Conservation (phyloP, 2,329 filamentous ascomycete genomes). For the Paradendryphiella salina region DNA sequence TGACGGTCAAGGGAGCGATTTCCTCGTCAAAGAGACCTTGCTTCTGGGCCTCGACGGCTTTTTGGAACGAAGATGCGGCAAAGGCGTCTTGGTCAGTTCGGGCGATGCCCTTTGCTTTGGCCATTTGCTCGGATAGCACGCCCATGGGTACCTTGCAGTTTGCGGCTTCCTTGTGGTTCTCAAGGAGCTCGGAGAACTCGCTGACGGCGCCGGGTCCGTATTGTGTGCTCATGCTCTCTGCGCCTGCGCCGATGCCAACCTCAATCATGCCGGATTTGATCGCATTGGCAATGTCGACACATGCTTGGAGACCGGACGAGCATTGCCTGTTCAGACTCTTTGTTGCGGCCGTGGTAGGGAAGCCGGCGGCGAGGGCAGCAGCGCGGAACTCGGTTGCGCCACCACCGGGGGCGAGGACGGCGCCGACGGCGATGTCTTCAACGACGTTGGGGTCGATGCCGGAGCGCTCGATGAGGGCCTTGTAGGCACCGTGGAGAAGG, state of each 20-base stretch:
- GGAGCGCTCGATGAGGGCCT: constrained; percentile 79
- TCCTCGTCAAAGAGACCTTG: constrained; percentile 91
- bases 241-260: constrained; percentile 87
- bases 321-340: constrained; percentile 92
- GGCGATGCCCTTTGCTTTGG: constrained; percentile 74
- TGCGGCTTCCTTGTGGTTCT: constrained; percentile 76
- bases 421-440: constrained; percentile 90
- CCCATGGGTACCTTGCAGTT: constrained; percentile 99
- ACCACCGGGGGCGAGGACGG: constrained; percentile 87
- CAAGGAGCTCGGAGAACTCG: constrained; percentile 89
- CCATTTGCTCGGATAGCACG: constrained; percentile 91
- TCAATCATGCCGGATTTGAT: constrained; percentile 94
- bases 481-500: constrained; percentile 81
- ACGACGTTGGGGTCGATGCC: constrained; percentile 85
- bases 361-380: constrained; percentile 85
- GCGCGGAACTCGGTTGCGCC: constrained; percentile 97
- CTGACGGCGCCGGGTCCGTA: constrained; percentile 88
- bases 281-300: constrained; percentile 91
- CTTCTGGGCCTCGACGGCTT: constrained; percentile 82
- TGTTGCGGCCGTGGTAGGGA: constrained; percentile 82
- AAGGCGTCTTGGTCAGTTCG: constrained; percentile 85
- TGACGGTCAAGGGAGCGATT: constrained; percentile 82
- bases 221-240: constrained; percentile 93
- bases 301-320: constrained; percentile 88
- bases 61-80: constrained; percentile 89